Conservation (phyloP, 2,329 filamentous ascomycete species). For the Hypoxylon sp. region DNA sequence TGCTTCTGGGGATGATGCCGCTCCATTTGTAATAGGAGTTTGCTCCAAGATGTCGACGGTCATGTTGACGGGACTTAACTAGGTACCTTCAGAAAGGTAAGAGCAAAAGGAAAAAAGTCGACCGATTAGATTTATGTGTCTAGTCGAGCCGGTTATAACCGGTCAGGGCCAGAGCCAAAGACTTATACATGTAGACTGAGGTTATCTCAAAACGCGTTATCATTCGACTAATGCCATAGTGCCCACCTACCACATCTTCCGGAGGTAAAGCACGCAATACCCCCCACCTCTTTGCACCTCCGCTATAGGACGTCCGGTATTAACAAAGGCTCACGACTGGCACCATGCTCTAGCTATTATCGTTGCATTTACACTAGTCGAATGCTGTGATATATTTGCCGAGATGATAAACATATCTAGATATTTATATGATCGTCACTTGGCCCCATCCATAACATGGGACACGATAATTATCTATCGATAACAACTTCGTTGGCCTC, state of each 20-base stretch:
- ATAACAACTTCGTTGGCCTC: constrained; percentile 2
- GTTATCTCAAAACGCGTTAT: constrained; percentile 38
- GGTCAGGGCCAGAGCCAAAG: constrained; percentile 17
- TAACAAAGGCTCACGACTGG: constrained; percentile 26
- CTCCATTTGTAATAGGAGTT: constrained; percentile 16
- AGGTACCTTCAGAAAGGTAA: background rate
- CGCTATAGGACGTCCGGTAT: constrained; percentile 40
- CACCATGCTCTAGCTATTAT: constrained; percentile 14
- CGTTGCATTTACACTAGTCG: constrained; percentile 22
- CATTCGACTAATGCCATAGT: constrained; percentile 33
- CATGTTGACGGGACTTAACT: constrained; percentile 31
- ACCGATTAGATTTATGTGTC: constrained; percentile 6
- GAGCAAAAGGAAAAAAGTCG: constrained; percentile 6
- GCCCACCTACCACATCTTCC: constrained; percentile 35
- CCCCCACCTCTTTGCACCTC: constrained; percentile 46
- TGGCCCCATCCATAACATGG: constrained; percentile 6
- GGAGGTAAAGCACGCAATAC: constrained; percentile 43
- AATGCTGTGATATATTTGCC: constrained; percentile 26
- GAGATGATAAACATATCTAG: constrained; percentile 12
- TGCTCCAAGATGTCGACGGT: constrained; percentile 28
- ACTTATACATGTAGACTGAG: constrained; percentile 35
- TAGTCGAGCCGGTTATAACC: constrained; percentile 7
- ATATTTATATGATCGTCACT: constrained; percentile 13
- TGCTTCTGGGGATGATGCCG: constrained; percentile 8
- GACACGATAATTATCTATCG: constrained; percentile 10